A percentile compares a stretch with the other conserved stretches of the same genome.
phyloP scores from a whole-genome alignment of 2,329 filamentous ascomycete species.

The Scedosporium minutisporum region DNA sequence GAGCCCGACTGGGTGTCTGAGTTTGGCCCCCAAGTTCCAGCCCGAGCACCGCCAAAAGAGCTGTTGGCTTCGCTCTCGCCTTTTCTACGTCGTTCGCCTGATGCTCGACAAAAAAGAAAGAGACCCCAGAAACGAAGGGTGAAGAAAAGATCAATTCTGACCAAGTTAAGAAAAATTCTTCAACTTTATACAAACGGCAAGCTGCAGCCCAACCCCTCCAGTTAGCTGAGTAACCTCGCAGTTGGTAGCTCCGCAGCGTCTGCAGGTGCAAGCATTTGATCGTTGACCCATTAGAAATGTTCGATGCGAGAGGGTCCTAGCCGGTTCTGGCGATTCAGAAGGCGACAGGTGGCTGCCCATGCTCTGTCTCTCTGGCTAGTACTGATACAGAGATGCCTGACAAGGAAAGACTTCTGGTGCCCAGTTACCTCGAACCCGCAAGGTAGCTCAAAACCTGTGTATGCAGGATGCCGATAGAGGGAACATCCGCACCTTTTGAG shows the following conservation, averaged over 20 bases:
- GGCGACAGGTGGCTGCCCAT: background rate
- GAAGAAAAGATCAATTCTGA: background rate
- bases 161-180: background rate
- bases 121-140: background rate
- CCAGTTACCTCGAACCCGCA: too few relatives aligned
- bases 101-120: background rate
- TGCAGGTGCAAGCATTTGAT: background rate
- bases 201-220: background rate
- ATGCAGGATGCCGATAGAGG: too few relatives aligned
- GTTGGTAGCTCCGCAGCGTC: background rate
- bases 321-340: background rate
- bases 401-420: background rate
- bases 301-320: background rate
- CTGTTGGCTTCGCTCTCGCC: background rate
- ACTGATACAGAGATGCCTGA: background rate
- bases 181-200: background rate
- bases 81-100: background rate
- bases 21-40: too few relatives aligned
- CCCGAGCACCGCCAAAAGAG: too few relatives aligned
- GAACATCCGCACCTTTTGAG: too few relatives aligned
- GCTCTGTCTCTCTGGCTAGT: background rate
- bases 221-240: conserved; percentile 1
- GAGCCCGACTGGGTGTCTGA: too few relatives aligned
- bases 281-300: background rate
- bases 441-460: too few relatives aligned